Base-by-base conservation (phyloP, 257 asterid genomes). In the Parsonsia alboflavescens region DNA sequence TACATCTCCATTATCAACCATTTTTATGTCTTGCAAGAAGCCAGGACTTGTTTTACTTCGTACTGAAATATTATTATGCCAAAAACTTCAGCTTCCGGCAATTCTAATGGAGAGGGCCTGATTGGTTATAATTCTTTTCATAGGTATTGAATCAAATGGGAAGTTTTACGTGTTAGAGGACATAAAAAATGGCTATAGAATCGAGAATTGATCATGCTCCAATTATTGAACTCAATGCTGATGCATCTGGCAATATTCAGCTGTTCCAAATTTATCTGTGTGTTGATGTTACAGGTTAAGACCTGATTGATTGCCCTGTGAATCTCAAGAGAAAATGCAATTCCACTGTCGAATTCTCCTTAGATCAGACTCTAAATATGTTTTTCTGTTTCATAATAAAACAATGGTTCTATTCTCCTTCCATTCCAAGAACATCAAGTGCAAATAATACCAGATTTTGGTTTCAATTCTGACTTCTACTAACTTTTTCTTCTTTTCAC, bases 211-310 rank as follows among this genome's bases (percentile, higher is more conserved):
- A 81, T 0, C 52, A 24, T 24, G n/a, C 10, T 17, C 79, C 81
- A 2, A 54, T 54, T 84, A 64, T 5, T 42, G 65, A 84, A 59
- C 82, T 86, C 84, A 84, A 81, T 30, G 21, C 5, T 7, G 86
- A 84, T 52, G 36, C 73, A 50, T 72, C 76, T 4, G 72, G 83
- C 8, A 79, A 77, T 61, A 46, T 13, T 72, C 74, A 78, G 65
- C 59, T 82, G 2, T 75, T 64, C 68, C 84, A 84, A 58, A 64
- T 84, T 45, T 77, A 77, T 68, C 45, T 77, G 7, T 82, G 88
- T 41, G 80, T 75, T 36, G 80, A 82, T 59, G 42, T 62, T 7
- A 71, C 80, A 69, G 84, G 76, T 21, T 67, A 75, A 3, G 58
- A 72, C 13, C n/a, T 82, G n/a, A 78, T 78, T 10, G 54, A 73